phyloP scores from a whole-genome alignment of 1,284 basidiomycete genomes.

The Vanrija pseudolonga region DNA sequence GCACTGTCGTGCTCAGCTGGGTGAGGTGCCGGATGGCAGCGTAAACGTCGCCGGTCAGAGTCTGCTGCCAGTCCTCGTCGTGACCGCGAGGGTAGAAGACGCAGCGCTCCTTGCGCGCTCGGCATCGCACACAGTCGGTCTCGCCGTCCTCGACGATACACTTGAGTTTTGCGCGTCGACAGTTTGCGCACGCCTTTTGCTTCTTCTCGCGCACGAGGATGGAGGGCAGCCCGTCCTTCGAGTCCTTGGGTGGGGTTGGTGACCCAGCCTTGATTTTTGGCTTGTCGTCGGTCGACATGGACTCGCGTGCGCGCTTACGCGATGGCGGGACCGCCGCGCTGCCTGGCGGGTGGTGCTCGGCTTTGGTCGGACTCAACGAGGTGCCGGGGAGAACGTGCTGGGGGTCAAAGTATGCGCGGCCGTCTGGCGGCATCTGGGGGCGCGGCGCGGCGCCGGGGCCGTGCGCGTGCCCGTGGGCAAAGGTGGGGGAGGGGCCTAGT shows the following conservation, averaged over 20 bases:
- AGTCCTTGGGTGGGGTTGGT: not conserved
- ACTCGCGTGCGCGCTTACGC: not conserved
- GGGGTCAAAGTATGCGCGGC: conserved; percentile 3
- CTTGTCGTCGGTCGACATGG: not conserved
- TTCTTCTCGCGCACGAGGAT: conserved; percentile 24
- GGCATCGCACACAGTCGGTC: conserved; percentile 41
- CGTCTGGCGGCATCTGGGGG: conserved; percentile 4
- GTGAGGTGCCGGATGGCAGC: conserved; percentile 27
- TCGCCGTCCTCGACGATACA: conserved; percentile 37
- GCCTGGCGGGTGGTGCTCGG: too few relatives aligned
- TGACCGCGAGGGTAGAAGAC: conserved; percentile 37
- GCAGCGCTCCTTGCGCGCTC: conserved; percentile 36
- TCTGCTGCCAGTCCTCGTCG: conserved; percentile 46
- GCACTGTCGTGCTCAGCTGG: conserved; percentile 31
- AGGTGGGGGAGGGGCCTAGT: too few relatives aligned
- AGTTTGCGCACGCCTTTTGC: conserved; percentile 42
- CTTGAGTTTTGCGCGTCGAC: conserved; percentile 42
- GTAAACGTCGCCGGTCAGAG: conserved; percentile 31
- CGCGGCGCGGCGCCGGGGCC: not conserved
- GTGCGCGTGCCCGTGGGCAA: not conserved
- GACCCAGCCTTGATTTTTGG: not conserved
- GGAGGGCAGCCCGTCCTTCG: conserved; percentile 9
- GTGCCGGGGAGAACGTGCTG: too few relatives aligned
- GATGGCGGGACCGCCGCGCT: not conserved
- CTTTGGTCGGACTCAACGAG: too few relatives aligned